Conservation (phyloP, 768 basidiomycete species). For the Termitomyces eurrhizus region DNA sequence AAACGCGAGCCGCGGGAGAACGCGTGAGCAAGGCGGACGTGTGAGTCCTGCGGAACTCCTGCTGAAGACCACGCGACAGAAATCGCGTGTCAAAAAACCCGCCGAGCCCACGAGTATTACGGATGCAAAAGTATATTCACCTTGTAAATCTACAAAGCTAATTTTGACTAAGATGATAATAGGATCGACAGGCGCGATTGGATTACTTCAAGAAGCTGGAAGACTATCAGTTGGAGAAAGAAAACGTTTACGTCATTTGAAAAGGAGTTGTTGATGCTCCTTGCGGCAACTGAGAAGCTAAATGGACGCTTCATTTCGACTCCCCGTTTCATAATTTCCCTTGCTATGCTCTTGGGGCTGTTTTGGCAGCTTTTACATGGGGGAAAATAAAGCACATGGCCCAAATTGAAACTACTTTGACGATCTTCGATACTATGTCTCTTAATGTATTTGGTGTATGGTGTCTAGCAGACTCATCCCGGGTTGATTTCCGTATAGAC, state of each 20-base stretch:
- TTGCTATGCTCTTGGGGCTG: not conserved
- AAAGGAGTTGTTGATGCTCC: not conserved
- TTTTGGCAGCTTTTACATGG: conserved; percentile 16
- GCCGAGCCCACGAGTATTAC: conserved; percentile 6
- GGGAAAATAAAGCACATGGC: conserved; percentile 23
- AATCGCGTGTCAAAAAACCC: not conserved
- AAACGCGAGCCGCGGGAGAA: conserved; percentile 16
- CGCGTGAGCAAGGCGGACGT: not conserved
- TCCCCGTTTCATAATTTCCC: not conserved
- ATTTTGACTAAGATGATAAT: conserved; percentile 30
- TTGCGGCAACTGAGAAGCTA: not conserved
- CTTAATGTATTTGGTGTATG: not conserved
- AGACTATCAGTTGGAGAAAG: conserved; percentile 49
- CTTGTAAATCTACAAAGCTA: not conserved
- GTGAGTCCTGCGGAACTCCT: not conserved
- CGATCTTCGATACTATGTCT: conserved; percentile 22
- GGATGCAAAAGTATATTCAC: conserved; percentile 11
- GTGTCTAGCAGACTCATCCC: conserved; percentile 15
- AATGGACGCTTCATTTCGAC: not conserved
- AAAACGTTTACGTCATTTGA: conserved; percentile 58
- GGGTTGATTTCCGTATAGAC: conserved; percentile 21
- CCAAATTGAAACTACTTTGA: conserved; percentile 30
- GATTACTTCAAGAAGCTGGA: conserved; percentile 53
- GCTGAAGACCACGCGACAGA: not conserved
- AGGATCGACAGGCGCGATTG: conserved; percentile 45